Evolutionary conservation across 306 rosid species (phyloP), one percentile per base, ranked within the genome.

Genomic region (Erythrophleum fordii): DNA sequence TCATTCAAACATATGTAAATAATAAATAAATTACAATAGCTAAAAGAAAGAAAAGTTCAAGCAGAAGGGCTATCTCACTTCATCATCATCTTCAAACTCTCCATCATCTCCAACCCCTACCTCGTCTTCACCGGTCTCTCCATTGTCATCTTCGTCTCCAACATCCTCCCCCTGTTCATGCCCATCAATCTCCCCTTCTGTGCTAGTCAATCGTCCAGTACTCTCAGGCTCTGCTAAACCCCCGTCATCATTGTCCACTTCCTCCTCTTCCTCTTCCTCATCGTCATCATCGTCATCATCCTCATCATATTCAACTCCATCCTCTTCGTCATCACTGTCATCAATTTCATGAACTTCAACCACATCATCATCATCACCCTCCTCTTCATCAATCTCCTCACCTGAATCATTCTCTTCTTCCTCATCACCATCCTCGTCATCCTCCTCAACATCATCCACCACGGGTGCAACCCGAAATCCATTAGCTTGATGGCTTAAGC

Each of bases 151-250:
- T 39, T 92, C 98, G 9, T 87, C 93, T 4, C 85, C 97, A 48
- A 85, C 97, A 81, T 92, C 97, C 88, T 94, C 97, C 14, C 98
- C 97, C 75, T 94, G 97, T 61, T 94, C 98, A 17, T 94, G 98
- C 22, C 95, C 98, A 81, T 94, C 98, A 62, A 94, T 94, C 86
- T 94, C 98, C 0, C 98, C 98, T 31, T 94, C 98, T 0, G 95
- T 78, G 81, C 92, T 88, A 5, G 88, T 46, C 86, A 94, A 76
- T 60, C 90, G 44, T 18, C 94, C 91, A 5, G 94, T 85, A 76
- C 92, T 86, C 88, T 89, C 91, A 0, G 92, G 95, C 58, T 62
- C 95, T 0, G 88, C 92, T 31, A 89, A 31, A 75, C 80, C 92
- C 56, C 87, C 97, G 56, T 94, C 98, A 71, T 90, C 97, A 67